Percentiles rank a stretch among this genome's conserved stretches.
These are phyloP conservation scores for Penicillium oxalicum DNA, from an alignment of 2,329 filamentous ascomycete genomes.

Conservation along the genomic window DNA sequence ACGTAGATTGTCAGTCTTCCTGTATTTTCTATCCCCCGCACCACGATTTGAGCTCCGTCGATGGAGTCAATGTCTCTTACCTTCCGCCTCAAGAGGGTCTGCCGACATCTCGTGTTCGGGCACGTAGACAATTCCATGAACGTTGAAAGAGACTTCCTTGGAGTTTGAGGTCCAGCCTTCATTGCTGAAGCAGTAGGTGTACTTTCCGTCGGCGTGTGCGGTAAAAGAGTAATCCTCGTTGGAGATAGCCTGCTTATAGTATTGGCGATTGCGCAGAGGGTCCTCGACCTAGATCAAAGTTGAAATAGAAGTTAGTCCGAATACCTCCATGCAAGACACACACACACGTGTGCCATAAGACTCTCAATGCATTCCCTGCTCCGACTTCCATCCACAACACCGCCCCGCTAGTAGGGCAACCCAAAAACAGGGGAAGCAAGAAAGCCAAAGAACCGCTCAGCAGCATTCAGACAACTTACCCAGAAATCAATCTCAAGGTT, in stretches of 20 bases:
- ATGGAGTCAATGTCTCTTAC: constrained; percentile 44
- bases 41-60: background rate
- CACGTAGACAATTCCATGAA: constrained; percentile 97
- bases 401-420: background rate
- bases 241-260: constrained; percentile 73
- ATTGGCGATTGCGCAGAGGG: constrained; percentile 67
- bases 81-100: constrained; percentile 86
- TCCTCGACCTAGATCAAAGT: constrained; percentile 60
- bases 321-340: background rate
- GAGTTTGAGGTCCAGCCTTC: constrained; percentile 94
- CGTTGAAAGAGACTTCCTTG: constrained; percentile 99
- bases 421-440: no score
- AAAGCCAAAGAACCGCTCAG: background rate
- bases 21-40: background rate
- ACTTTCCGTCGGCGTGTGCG: constrained; percentile 78
- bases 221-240: constrained; percentile 92
- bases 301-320: background rate
- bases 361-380: background rate
- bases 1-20: constrained; percentile 4
- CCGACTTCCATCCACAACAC: background rate
- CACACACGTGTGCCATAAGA: background rate
- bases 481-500: constrained; percentile 98
- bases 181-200: constrained; percentile 97
- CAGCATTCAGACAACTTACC: constrained; percentile 52
- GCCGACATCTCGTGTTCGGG: constrained; percentile 75